Base-by-base conservation (phyloP, 2,329 filamentous ascomycete genomes). In the Curvularia hawaiiensis region DNA sequence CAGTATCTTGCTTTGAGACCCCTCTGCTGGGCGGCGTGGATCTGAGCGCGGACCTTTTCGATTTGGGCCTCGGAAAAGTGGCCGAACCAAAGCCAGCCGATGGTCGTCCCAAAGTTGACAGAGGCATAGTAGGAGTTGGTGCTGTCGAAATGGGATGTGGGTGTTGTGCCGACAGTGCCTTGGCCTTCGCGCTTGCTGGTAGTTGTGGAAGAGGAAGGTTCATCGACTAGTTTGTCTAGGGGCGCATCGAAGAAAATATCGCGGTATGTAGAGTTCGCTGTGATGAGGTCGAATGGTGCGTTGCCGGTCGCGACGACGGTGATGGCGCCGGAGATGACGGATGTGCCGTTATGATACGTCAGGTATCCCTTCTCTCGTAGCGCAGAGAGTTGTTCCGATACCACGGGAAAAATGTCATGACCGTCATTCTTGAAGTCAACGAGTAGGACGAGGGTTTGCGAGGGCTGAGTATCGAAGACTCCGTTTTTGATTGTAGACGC, bases 121-220 rank as follows among this genome's bases (percentile, higher is more conserved):
- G 84, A 88, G 18, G 88, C 86, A 72, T 90, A 91, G 75, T 86
- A 88, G 3, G 86, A 88, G 71, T 89, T 91, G 18, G 77, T 75
- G 0, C 72, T 71, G 61, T 79, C 76, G 28, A 79, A 75, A 2
- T 66, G 67, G 31, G 77, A 75, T 3, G 70, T 59, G 2, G 67
- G 65, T 1, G 73, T 65, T 41, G 78, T 76, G 50, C 78, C 78
- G 50, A 79, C 77, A 16, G 75, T 72, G 53, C 82, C 83, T 72
- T 84, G 82, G 24, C 80, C 79, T 9, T 58, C 56, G 12, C 18
- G 50, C 38, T 50, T 43, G 26, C 16, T 20, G 22, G 39, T 26
- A 39, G 50, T 38, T 38, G 26, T 4, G 41, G 39, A 47, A 22
- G 52, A 18, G 1, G 65, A 28, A 28, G 26, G 9, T 28, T 59